Conservation (phyloP, 352 stramenopile genomes). For the Globisporangium viniferum region DNA sequence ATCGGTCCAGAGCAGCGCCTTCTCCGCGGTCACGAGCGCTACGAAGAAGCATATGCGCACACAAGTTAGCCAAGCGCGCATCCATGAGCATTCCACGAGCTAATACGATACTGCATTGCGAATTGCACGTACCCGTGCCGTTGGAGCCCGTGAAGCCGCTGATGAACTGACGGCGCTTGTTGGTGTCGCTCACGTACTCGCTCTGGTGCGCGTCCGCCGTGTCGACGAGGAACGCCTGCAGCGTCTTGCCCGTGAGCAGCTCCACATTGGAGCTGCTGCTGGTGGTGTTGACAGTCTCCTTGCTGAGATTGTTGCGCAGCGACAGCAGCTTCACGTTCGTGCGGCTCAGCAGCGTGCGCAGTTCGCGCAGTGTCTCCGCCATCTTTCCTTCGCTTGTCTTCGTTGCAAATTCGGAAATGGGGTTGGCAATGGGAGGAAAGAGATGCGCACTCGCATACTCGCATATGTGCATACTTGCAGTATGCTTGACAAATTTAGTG, state of each 20-base stretch:
- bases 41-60: not conserved
- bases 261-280: conserved; percentile 5
- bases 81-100: not conserved
- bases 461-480: not conserved
- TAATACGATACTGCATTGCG: too few species aligned
- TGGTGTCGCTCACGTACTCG: conserved; percentile 96
- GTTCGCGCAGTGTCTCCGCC: conserved; percentile 57
- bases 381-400: conserved; percentile 27
- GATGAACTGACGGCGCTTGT: conserved; percentile 95
- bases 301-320: conserved; percentile 55
- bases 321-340: conserved; percentile 64
- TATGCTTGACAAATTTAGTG: not conserved
- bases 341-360: conserved; percentile 60
- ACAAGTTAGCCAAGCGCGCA: not conserved
- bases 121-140: conserved; percentile 89
- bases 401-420: conserved; percentile 15
- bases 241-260: conserved; percentile 35
- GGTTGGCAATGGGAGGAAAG: not conserved
- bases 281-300: conserved; percentile 27
- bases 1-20: conserved; percentile 97
- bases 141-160: conserved; percentile 97
- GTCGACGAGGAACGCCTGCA: conserved; percentile 93
- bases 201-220: conserved; percentile 97
- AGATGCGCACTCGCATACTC: not conserved
- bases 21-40: conserved; percentile 75